Conservation (phyloP, 768 basidiomycete species). For the Grammothele lineata region DNA sequence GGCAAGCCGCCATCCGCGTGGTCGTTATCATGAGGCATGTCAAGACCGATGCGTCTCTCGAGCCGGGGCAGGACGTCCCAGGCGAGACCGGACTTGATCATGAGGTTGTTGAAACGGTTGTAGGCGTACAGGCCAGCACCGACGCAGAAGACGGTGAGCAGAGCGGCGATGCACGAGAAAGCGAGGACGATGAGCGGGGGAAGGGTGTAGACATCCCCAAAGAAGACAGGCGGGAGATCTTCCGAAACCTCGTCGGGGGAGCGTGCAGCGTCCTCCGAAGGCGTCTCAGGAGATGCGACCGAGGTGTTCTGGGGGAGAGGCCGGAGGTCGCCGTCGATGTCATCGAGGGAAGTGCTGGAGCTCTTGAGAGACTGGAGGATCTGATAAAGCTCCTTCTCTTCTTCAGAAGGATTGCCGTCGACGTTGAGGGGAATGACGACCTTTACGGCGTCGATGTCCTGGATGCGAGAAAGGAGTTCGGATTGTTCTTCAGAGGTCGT, state of each 20-base stretch:
- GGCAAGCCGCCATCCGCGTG: slow-evolving; percentile 1
- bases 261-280: neutral
- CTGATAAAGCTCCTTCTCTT: slow-evolving; percentile 26
- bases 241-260: neutral
- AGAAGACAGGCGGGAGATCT: neutral
- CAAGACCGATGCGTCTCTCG: slow-evolving; percentile 17
- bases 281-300: neutral
- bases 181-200: slow-evolving; percentile 16
- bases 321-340: slow-evolving; percentile 17
- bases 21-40: slow-evolving; percentile 8
- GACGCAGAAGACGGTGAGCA: slow-evolving; percentile 21
- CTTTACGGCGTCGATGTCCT: slow-evolving; percentile 24
- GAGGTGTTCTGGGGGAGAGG: neutral
- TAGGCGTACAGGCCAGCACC: slow-evolving; percentile 20
- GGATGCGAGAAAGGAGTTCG: slow-evolving; percentile 26
- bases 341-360: slow-evolving; percentile 12
- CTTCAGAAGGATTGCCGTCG: slow-evolving; percentile 17
- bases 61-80: slow-evolving; percentile 19
- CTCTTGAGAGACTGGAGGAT: slow-evolving; percentile 14
- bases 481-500: slow-evolving; percentile 28
- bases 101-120: slow-evolving; percentile 6
- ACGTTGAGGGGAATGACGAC: slow-evolving; percentile 27
- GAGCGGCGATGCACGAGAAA: slow-evolving; percentile 17
- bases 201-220: neutral
- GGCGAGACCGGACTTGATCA: slow-evolving; percentile 14